Percentiles rank a stretch among this genome's conserved stretches.
These are phyloP conservation scores for Xylaria sp. DNA, from an alignment of 2,329 filamentous ascomycete species.

Conservation along the genomic window DNA sequence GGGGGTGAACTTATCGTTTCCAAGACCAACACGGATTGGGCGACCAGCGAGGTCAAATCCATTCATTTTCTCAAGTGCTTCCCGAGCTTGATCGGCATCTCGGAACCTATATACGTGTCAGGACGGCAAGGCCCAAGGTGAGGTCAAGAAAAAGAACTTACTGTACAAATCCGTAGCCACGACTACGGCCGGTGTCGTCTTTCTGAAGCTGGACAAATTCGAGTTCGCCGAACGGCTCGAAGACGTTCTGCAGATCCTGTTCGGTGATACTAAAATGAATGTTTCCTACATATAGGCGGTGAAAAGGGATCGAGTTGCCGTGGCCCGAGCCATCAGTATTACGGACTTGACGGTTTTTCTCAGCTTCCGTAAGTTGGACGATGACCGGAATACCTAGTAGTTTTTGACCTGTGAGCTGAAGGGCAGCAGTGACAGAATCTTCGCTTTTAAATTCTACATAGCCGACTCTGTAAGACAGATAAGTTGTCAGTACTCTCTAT, in stretches of 20 bases:
- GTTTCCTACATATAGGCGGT: conserved; percentile 98
- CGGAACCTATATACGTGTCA: conserved; percentile 73
- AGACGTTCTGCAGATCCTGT: conserved; percentile 92
- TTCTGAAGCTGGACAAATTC: conserved; percentile 98
- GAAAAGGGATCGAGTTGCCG: conserved; percentile 90
- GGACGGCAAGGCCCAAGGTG: conserved; percentile 31
- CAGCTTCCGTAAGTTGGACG: conserved; percentile 96
- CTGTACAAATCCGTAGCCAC: conserved; percentile 99
- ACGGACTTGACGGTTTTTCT: conserved; percentile 97
- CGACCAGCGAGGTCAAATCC: conserved; percentile 97
- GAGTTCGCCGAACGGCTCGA: conserved; percentile 96
- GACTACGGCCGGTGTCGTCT: conserved; percentile 88
- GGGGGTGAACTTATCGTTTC: conserved; percentile 99
- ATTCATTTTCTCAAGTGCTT: conserved; percentile 99
- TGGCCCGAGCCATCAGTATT: conserved; percentile 76
- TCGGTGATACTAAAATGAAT: conserved; percentile 99
- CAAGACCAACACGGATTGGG: conserved; percentile 97
- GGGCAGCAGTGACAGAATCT: conserved; percentile 90
- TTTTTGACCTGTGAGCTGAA: conserved; percentile 98
- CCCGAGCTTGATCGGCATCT: conserved; percentile 88
- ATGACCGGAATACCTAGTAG: conserved; percentile 99
- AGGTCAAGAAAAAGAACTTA: conserved; percentile 62
- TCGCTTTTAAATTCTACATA: conserved; percentile 99
- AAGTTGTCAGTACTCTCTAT: conserved; percentile 43
- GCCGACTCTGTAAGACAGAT: conserved; percentile 75